Evolutionary conservation across 2,329 filamentous ascomycete genomes (phyloP).

Genomic region (Colletotrichum somersetense): DNA sequence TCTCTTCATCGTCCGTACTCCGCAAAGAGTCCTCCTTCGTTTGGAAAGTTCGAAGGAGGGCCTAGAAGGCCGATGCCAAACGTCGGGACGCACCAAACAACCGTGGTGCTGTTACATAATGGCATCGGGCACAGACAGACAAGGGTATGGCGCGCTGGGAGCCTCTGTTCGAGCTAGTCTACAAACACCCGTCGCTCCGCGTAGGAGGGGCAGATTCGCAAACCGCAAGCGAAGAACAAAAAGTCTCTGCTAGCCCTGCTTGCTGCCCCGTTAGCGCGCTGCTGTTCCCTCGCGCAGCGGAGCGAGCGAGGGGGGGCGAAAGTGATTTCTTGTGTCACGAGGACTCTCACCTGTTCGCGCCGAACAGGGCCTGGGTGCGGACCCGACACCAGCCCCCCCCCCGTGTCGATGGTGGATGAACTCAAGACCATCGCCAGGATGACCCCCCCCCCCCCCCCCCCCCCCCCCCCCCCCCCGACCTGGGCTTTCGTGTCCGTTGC

Average conservation of each 20-base stretch:
- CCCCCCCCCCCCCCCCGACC: too few species aligned
- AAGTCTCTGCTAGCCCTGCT: background rate
- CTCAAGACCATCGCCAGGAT: too few species aligned
- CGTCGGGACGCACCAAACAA: background rate
- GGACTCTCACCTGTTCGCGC: background rate
- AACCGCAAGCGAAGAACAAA: background rate
- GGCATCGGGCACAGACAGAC: background rate
- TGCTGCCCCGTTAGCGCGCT: background rate
- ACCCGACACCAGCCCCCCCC: too few species aligned
- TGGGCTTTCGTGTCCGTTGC: background rate
- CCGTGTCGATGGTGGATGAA: too few species aligned
- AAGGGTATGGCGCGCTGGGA: background rate
- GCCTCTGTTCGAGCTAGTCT: too few species aligned
- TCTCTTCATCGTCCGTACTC: background rate
- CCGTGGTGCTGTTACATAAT: slow-evolving; percentile 26
- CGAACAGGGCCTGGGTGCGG: background rate
- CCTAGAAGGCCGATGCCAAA: background rate
- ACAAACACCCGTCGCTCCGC: background rate
- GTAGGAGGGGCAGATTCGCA: background rate
- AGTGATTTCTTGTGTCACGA: background rate
- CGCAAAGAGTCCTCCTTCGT: slow-evolving; percentile 15
- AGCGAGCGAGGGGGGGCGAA: background rate
- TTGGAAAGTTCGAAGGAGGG: background rate
- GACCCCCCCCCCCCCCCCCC: too few species aligned
- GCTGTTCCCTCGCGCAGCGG: background rate